Conservation (phyloP, 139 green algal genomes). For the Micractinium sp. region DNA sequence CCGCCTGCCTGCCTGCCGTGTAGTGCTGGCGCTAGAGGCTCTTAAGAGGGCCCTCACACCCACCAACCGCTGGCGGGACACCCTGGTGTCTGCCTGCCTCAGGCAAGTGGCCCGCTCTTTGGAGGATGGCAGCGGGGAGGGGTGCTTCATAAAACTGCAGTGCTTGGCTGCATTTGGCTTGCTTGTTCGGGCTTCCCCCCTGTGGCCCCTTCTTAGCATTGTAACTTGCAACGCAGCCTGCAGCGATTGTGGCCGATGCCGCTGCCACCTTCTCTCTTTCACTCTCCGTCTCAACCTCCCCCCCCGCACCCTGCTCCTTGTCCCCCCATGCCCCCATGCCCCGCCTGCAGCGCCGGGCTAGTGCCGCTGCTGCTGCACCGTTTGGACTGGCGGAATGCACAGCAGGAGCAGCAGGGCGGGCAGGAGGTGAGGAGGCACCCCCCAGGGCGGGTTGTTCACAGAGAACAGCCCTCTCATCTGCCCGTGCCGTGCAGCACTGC, state of each 20-base stretch:
- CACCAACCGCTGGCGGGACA: constrained; percentile 67
- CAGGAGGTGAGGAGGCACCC: constrained; percentile 6
- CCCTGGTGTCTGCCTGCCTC: constrained; percentile 69
- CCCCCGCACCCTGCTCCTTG: not conserved
- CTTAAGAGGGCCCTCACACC: constrained; percentile 71
- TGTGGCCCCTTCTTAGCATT: too few relatives aligned
- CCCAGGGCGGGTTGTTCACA: not conserved
- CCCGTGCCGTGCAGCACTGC: not conserved
- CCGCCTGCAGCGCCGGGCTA: constrained; percentile 35
- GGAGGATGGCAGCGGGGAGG: too few relatives aligned
- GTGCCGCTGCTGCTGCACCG: constrained; percentile 63
- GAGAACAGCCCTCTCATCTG: not conserved
- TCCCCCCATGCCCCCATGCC: not conserved
- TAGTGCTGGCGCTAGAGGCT: constrained; percentile 78
- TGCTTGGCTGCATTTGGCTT: too few relatives aligned
- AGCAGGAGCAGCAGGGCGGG: not conserved
- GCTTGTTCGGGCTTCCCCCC: too few relatives aligned
- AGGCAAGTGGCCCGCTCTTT: not conserved
- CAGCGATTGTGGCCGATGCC: too few relatives aligned
- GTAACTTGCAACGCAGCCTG: too few relatives aligned
- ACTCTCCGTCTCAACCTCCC: not conserved
- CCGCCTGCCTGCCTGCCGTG: too few relatives aligned
- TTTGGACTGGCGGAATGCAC: constrained; percentile 74
- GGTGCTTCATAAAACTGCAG: too few relatives aligned
- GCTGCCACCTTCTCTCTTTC: not conserved